Conservation (phyloP, 2,329 filamentous ascomycete species). For the Pestalotiopsis sp. region DNA sequence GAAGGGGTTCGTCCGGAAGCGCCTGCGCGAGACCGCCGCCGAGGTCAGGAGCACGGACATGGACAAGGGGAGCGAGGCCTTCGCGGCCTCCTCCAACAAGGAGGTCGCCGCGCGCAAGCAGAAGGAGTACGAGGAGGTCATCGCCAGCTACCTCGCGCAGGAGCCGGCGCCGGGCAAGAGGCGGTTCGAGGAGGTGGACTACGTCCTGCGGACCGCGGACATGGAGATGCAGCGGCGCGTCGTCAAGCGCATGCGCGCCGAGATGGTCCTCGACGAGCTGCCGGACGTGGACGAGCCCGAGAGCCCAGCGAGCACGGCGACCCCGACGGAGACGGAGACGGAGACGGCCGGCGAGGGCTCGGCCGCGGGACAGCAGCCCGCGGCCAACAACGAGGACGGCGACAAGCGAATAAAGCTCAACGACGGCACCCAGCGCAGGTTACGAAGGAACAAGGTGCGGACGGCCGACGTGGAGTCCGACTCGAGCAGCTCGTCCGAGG, state of each 20-base stretch:
- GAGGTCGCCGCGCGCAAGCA: constrained; percentile 51
- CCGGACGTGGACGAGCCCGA: constrained; percentile 47
- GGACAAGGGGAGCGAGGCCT: constrained; percentile 48
- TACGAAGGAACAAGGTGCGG: constrained; percentile 56
- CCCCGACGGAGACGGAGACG: constrained; percentile 23
- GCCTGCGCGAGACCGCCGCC: constrained; percentile 68
- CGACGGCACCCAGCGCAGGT: constrained; percentile 47
- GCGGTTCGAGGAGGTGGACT: constrained; percentile 54
- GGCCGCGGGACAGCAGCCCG: not conserved
- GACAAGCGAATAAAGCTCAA: constrained; percentile 46
- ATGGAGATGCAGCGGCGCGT: constrained; percentile 56
- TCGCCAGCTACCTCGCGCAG: constrained; percentile 47
- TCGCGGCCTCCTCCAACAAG: constrained; percentile 51
- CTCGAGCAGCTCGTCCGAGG: constrained; percentile 35
- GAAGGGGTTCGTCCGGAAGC: constrained; percentile 72
- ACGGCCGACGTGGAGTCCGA: constrained; percentile 47
- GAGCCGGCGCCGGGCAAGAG: constrained; percentile 44
- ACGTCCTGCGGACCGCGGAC: constrained; percentile 51
- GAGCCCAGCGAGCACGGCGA: constrained; percentile 29
- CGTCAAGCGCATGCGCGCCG: constrained; percentile 65
- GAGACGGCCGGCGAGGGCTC: not conserved
- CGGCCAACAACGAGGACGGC: constrained; percentile 21
- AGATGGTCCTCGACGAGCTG: constrained; percentile 59
- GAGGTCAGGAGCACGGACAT: constrained; percentile 62
- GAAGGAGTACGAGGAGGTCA: constrained; percentile 59